Conservation (phyloP, 805 yeast genomes). For the Saturnispora ahearnii region DNA sequence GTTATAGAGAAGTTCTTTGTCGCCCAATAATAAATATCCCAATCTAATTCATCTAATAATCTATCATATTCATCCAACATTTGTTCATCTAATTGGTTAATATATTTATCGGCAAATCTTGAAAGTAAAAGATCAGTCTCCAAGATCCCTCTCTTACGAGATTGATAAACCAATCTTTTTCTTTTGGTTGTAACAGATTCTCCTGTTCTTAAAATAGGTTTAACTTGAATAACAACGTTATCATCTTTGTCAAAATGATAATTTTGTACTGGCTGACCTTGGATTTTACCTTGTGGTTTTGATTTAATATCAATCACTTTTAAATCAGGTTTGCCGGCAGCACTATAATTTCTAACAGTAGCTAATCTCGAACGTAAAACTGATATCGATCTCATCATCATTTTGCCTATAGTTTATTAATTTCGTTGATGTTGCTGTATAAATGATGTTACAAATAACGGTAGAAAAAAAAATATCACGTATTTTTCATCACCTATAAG, state of each 20-base stretch:
- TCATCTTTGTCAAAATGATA: constrained; percentile 26
- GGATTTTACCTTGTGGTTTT: constrained; percentile 14
- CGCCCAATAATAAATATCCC: constrained; percentile 99
- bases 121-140: constrained; percentile 85
- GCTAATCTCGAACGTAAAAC: neutral
- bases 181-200: constrained; percentile 68
- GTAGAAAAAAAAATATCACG: too few species aligned
- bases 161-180: constrained; percentile 85
- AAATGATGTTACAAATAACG: too few species aligned
- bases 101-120: constrained; percentile 71
- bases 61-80: constrained; percentile 80
- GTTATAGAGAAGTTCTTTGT: constrained; percentile 73
- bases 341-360: neutral
- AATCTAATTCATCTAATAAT: constrained; percentile 87
- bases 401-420: neutral
- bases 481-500: too few species aligned
- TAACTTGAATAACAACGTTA: constrained; percentile 52
- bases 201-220: constrained; percentile 68
- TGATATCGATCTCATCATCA: neutral
- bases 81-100: constrained; percentile 46
- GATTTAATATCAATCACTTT: constrained; percentile 8
- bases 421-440: too few species aligned
- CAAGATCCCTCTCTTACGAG: constrained; percentile 89
- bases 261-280: constrained; percentile 17
- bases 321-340: constrained; percentile 7